Evolutionary conservation across 768 basidiomycete species (phyloP), one percentile per base, ranked within the genome.

Genomic region (Termitomyces sp.): DNA sequence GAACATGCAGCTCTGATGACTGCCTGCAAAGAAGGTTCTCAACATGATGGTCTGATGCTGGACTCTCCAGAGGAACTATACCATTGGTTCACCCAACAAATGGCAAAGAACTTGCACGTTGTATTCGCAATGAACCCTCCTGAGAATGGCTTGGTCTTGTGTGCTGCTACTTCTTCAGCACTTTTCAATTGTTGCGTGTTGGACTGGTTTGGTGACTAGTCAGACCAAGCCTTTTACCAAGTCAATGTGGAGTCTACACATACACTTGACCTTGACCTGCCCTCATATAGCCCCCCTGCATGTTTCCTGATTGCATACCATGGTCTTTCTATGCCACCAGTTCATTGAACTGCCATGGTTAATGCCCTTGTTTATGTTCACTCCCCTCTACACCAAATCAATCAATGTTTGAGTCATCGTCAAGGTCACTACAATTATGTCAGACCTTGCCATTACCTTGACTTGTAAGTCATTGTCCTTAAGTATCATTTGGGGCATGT

Each of bases 201-300:
- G 60, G 96, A 99, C 74, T 99, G 97, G 97, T 98, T 98, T 68
- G 97, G n/a, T n/a, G n/a, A n/a, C n/a, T n/a, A n/a, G n/a, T n/a
- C n/a, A n/a, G n/a, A n/a, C n/a, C n/a, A n/a, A 71, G 96, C 97
- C 0, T 92, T 98, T 76, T 98, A 91, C 71, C 97, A 98, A 79
- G 97, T 99, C 62, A 97, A 92, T 46, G 87, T 91, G 81, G 97
- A 98, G 75, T 96, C 98, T 75, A 98, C 96, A 2, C 85, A 92
- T 56, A 90, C 91, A 0, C 83, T 99, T 65, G 97, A 98, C 74
- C 84, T 99, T 65, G 97, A 2, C n/a, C n/a, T n/a, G n/a, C n/a
- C n/a, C n/a, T n/a, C n/a, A n/a, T n/a, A n/a, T n/a, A n/a, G n/a
- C n/a, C n/a, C n/a, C n/a, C n/a, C n/a, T n/a, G n/a, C n/a, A n/a